phyloP scores from a whole-genome alignment of 768 basidiomycete genomes.

The Multifurca ochricompacta region DNA sequence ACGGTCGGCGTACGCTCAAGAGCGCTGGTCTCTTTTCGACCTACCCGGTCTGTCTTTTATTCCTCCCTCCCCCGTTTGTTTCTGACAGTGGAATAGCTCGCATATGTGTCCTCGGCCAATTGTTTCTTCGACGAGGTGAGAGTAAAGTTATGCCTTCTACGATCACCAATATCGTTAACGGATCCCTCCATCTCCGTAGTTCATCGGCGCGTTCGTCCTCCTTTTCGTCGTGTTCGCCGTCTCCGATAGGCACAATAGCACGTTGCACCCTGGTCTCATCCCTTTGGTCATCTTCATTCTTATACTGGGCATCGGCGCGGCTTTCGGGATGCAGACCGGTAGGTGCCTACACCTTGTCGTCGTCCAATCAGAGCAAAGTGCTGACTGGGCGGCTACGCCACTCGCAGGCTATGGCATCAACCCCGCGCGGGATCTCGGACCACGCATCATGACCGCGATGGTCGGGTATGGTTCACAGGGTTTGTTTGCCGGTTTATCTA shows the following conservation, averaged over 20 bases:
- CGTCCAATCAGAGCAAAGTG: no score
- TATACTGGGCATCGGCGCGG: conserved; percentile 47
- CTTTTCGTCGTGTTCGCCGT: conserved; percentile 46
- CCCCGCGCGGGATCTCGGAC: conserved; percentile 67
- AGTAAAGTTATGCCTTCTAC: not conserved
- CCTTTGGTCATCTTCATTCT: conserved; percentile 49
- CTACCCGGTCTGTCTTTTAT: conserved; percentile 41
- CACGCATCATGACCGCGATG: conserved; percentile 61
- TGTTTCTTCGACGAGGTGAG: conserved; percentile 40
- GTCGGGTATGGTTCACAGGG: conserved; percentile 57
- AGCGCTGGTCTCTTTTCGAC: conserved; percentile 56
- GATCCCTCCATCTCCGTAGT: conserved; percentile 28
- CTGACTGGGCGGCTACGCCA: no score
- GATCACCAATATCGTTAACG: not conserved
- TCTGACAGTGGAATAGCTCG: conserved; percentile 24
- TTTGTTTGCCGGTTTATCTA: no score
- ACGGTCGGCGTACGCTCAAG: conserved; percentile 43
- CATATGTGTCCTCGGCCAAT: conserved; percentile 36
- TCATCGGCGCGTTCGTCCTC: conserved; percentile 49
- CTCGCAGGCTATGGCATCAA: conserved; percentile 49
- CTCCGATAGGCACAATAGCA: conserved; percentile 44
- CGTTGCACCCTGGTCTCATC: conserved; percentile 42
- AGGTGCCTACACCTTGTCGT: no score
- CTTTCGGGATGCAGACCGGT: conserved; percentile 54
- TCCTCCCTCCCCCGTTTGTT: not conserved